phyloP scores from a whole-genome alignment of 495 filamentous ascomycete species.

The Parathielavia appendiculata region DNA sequence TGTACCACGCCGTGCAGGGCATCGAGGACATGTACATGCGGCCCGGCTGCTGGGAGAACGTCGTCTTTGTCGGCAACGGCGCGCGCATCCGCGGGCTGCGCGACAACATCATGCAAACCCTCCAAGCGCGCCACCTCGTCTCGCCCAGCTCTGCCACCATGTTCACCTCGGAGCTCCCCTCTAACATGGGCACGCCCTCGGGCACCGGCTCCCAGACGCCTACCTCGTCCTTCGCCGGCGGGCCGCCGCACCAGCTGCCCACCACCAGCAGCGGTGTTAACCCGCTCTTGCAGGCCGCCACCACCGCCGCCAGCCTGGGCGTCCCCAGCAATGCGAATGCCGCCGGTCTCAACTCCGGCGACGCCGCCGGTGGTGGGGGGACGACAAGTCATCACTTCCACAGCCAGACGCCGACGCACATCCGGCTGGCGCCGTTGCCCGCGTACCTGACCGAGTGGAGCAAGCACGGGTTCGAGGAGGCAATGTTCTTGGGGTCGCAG shows the following conservation, averaged over 20 bases:
- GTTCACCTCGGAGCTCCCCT: conserved; percentile 93
- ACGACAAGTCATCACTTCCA: conserved; percentile 61
- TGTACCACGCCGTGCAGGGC: conserved; percentile 73
- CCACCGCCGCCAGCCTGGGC: conserved; percentile 60
- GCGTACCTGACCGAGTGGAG: conserved; percentile 94
- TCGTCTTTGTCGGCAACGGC: conserved; percentile 86
- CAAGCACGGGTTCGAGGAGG: conserved; percentile 72
- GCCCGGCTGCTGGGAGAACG: conserved; percentile 78
- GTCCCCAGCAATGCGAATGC: conserved; percentile 31
- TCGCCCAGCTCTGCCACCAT: conserved; percentile 88
- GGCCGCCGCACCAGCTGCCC: conserved; percentile 43
- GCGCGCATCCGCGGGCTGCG: conserved; percentile 79
- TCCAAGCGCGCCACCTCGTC: conserved; percentile 78
- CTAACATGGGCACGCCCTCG: conserved; percentile 79
- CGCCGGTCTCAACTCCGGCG: conserved; percentile 32
- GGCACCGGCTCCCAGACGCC: conserved; percentile 92
- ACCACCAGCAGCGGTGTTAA: conserved; percentile 60
- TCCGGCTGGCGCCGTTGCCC: conserved; percentile 71
- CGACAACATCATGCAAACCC: conserved; percentile 73
- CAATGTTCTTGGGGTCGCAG: conserved; percentile 75
- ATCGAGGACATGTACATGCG: conserved; percentile 76
- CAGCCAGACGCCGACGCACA: conserved; percentile 81
- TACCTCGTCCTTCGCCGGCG: conserved; percentile 55
- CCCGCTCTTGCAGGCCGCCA: conserved; percentile 87
- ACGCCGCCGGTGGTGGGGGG: conserved; percentile 18